Evolutionary conservation across 768 basidiomycete species (phyloP).

Genomic region (Xerocomellus intermedius): DNA sequence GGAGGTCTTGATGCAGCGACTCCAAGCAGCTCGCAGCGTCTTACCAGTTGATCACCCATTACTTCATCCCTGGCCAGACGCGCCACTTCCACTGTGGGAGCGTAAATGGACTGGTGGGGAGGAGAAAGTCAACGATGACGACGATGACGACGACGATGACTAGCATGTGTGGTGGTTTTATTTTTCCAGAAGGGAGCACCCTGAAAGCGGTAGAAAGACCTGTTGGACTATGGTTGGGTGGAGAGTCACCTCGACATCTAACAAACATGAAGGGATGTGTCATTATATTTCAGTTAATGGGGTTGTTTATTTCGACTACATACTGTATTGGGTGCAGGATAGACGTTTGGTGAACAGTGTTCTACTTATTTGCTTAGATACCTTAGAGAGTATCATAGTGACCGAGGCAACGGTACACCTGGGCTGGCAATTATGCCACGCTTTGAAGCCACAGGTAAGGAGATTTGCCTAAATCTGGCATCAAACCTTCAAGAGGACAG

Average conservation of each 20-base stretch:
- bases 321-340: slow-evolving; percentile 5
- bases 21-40: slow-evolving; percentile 54
- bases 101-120: slow-evolving; percentile 81
- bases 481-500: background rate
- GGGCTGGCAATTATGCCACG: too few relatives aligned
- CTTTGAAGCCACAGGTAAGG: background rate
- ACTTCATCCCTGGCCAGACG: slow-evolving; percentile 31
- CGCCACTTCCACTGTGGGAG: slow-evolving; percentile 63
- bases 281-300: slow-evolving; percentile 32
- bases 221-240: background rate
- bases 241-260: background rate
- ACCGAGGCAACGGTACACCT: too few relatives aligned
- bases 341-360: slow-evolving; percentile 1
- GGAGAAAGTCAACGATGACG: slow-evolving; percentile 46
- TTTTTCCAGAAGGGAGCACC: background rate
- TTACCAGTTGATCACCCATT: slow-evolving; percentile 65
- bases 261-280: slow-evolving; percentile 6
- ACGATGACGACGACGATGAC: slow-evolving; percentile 49
- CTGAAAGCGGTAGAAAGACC: background rate
- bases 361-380: slow-evolving; percentile 19
- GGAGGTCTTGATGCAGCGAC: slow-evolving; percentile 51
- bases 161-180: slow-evolving; percentile 11
- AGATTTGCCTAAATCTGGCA: background rate
- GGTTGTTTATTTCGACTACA: slow-evolving; percentile 2
- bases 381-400: slow-evolving; percentile 6